Percentiles rank a stretch among this genome's conserved stretches.
Conservation (phyloP, 495 filamentous ascomycete species). For the Lepidopterella palustris region DNA sequence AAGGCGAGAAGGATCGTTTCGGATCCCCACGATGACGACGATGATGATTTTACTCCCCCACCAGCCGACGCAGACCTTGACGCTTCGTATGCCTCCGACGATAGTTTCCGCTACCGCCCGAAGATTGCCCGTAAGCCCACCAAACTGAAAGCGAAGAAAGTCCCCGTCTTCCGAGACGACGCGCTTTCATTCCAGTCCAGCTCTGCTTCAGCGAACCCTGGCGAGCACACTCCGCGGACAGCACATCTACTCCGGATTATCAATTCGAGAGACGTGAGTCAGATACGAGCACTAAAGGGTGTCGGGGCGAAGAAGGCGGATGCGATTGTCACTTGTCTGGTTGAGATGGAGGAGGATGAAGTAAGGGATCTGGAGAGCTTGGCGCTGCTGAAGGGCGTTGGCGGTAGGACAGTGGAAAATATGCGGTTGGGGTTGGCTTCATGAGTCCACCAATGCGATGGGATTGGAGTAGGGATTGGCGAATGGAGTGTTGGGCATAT, state of each 20-base stretch:
- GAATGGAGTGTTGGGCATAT: not conserved
- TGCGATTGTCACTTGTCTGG: constrained; percentile 53
- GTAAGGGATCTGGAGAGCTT: constrained; percentile 49
- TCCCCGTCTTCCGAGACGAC: constrained; percentile 32
- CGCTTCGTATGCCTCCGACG: constrained; percentile 35
- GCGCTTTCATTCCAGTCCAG: constrained; percentile 5
- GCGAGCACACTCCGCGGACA: constrained; percentile 57
- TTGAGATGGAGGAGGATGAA: constrained; percentile 43
- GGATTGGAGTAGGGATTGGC: not conserved
- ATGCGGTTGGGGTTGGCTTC: constrained; percentile 31
- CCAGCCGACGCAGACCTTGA: constrained; percentile 22
- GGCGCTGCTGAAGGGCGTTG: constrained; percentile 52
- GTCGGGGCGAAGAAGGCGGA: constrained; percentile 60
- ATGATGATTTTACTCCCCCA: constrained; percentile 39
- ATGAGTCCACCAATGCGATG: no score
- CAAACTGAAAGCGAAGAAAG: constrained; percentile 22
- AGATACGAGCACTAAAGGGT: constrained; percentile 63
- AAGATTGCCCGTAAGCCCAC: constrained; percentile 27
- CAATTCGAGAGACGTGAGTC: constrained; percentile 70
- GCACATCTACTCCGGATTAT: constrained; percentile 70
- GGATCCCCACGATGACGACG: constrained; percentile 31
- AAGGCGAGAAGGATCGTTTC: not conserved
- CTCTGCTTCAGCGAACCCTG: constrained; percentile 11
- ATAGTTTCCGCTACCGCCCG: constrained; percentile 39
- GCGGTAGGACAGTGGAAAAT: constrained; percentile 52